These are phyloP conservation scores for Tubosaeta brunneosetosa DNA, from an alignment of 768 basidiomycete genomes.

Conservation along the genomic window DNA sequence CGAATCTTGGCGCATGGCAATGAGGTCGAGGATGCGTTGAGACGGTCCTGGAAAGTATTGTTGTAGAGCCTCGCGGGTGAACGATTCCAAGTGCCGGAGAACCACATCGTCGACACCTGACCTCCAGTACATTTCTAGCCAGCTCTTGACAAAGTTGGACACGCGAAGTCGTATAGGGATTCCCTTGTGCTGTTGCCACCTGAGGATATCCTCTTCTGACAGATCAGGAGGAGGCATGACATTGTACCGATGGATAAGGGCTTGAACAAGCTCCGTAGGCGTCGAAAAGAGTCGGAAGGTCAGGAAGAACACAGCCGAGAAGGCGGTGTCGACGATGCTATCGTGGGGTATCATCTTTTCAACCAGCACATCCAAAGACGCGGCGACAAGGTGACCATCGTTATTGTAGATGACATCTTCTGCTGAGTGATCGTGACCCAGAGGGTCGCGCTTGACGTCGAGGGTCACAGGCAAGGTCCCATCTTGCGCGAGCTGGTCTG, in stretches of 20 bases:
- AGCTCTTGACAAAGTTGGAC: slow-evolving; percentile 88
- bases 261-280: slow-evolving; percentile 68
- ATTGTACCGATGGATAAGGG: slow-evolving; percentile 80
- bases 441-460: slow-evolving; percentile 34
- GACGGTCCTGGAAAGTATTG: slow-evolving; percentile 64
- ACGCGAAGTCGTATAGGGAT: slow-evolving; percentile 88
- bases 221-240: slow-evolving; percentile 58
- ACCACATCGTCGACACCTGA: slow-evolving; percentile 66
- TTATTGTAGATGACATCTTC: slow-evolving; percentile 88
- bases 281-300: slow-evolving; percentile 92
- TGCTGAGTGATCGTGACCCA: slow-evolving; percentile 71
- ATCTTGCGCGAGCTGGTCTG: slow-evolving; percentile 53
- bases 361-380: slow-evolving; percentile 83
- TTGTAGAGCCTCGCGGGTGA: slow-evolving; percentile 58
- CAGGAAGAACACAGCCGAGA: slow-evolving; percentile 87
- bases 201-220: slow-evolving; percentile 52
- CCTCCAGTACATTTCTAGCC: slow-evolving; percentile 92
- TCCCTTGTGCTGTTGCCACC: slow-evolving; percentile 87
- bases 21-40: slow-evolving; percentile 67
- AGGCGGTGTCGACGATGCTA: slow-evolving; percentile 80
- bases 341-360: slow-evolving; percentile 98
- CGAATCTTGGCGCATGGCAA: slow-evolving; percentile 50
- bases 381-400: slow-evolving; percentile 88
- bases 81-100: slow-evolving; percentile 51
- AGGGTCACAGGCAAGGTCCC: slow-evolving; percentile 47